These are phyloP conservation scores for Phytophthora pini DNA, from an alignment of 352 stramenopile species.

Conservation along the genomic window DNA sequence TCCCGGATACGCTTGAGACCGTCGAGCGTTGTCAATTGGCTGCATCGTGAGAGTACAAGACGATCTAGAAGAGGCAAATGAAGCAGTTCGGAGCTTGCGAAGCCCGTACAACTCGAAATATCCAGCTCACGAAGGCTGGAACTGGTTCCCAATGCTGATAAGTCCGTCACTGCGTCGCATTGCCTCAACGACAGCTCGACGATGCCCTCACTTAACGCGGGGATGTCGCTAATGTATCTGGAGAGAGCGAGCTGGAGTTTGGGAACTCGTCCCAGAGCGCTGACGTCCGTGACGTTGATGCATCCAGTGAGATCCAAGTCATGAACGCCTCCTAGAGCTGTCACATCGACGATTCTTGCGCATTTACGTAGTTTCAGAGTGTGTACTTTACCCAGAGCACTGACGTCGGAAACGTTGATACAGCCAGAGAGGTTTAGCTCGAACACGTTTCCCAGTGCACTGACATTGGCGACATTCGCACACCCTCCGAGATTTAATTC, in stretches of 20 bases:
- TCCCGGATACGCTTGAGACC: constrained; percentile 52
- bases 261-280: constrained; percentile 45
- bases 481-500: constrained; percentile 71
- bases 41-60: constrained; percentile 67
- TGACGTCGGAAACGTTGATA: constrained; percentile 66
- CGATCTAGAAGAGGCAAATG: constrained; percentile 46
- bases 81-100: constrained; percentile 39
- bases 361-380: constrained; percentile 64
- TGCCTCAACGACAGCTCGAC: constrained; percentile 58
- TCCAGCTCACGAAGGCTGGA: constrained; percentile 55
- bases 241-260: constrained; percentile 68
- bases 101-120: constrained; percentile 59
- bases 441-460: constrained; percentile 42
- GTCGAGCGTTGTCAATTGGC: constrained; percentile 46
- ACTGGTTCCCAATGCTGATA: constrained; percentile 45
- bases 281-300: constrained; percentile 58
- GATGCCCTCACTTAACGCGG: constrained; percentile 38
- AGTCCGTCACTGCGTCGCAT: constrained; percentile 53
- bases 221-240: constrained; percentile 59
- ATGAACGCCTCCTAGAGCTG: constrained; percentile 44
- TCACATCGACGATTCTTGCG: constrained; percentile 46
- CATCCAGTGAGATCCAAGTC: constrained; percentile 70
- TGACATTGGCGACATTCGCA: constrained; percentile 52
- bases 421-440: constrained; percentile 65
- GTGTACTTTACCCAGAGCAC: constrained; percentile 48